Base-by-base conservation (phyloP, 1,284 basidiomycete genomes). In the Trichosporon faecale region DNA sequence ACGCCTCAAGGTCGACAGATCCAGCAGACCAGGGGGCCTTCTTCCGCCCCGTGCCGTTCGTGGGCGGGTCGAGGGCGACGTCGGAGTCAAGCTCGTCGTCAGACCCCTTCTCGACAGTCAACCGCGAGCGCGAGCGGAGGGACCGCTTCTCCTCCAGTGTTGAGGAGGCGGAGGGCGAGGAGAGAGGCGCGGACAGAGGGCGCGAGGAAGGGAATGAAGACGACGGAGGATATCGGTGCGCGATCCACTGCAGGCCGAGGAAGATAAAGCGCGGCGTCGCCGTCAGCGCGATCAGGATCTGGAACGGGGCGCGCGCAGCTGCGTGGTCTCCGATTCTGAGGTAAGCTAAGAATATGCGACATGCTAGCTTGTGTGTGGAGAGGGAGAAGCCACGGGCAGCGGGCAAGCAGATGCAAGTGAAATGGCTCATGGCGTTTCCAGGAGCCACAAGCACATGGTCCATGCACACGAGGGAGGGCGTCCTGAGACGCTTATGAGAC, bases 281-380 rank as follows among this genome's bases (percentile, higher is more conserved):
- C 55, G 90, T 91, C 40, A 95, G 81, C 14, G 95, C 95, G 75
- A 97, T 95, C 64, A 95, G 85, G 64, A 96, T 89, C 76, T 98
- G 95, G 79, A 98, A 97, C 61, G 94, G 81, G 73, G 91, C 94
- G 71, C 94, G 87, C 75, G 96, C 91, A 23, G 92, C 93, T 73
- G 91, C 93, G 90, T 93, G 95, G 84, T 97, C 94, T 1, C 94
- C 94, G 72, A 95, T 92, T 1, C 91, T 93, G 70, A 6, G 31
- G 61, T 70, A n/a, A 37, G 72, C 29, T 40, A 23, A 49, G n/a
- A 29, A 4, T 18, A 12, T 11, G 21, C 12, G 25, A 27, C 35
- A 12, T 37, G 35, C 11, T 37, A 37, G 35, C 35, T n/a, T n/a
- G n/a, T 37, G 35, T 33, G 31, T 33, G 31, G 46, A 49, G 6